Percentiles rank a stretch among this genome's conserved stretches.
Conservation (phyloP, 2,329 filamentous ascomycete species). For the Cytospora schulzeri region DNA sequence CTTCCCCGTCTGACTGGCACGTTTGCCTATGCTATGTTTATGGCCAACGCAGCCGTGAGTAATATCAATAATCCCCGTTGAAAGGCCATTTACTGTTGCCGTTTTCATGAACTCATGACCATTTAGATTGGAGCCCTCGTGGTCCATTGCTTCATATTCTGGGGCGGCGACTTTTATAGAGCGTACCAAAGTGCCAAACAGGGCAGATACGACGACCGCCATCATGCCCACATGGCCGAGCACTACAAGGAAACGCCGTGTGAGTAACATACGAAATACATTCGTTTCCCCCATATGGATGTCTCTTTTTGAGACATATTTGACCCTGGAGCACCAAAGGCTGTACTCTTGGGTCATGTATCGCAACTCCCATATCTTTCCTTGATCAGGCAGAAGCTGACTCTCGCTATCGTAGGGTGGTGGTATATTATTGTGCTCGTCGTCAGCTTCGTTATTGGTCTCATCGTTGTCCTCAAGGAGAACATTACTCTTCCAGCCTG, state of each 20-base stretch:
- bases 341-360: too few species aligned
- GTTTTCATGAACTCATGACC: slow-evolving; percentile 25
- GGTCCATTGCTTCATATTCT: slow-evolving; percentile 55
- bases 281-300: too few species aligned
- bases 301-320: too few species aligned
- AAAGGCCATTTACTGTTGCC: too few species aligned
- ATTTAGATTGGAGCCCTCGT: slow-evolving; percentile 57
- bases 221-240: slow-evolving; percentile 55
- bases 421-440: slow-evolving; percentile 49
- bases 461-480: slow-evolving; percentile 49
- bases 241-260: slow-evolving; percentile 53
- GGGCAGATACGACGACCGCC: slow-evolving; percentile 50
- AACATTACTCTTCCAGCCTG: slow-evolving; percentile 50
- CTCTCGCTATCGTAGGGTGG: too few species aligned
- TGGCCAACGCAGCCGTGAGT: slow-evolving; percentile 58
- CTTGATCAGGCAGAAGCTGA: too few species aligned
- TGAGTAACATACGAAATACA: too few species aligned
- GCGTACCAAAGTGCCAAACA: slow-evolving; percentile 50
- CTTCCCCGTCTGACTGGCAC: slow-evolving; percentile 50
- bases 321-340: too few species aligned
- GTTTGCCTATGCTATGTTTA: slow-evolving; percentile 57
- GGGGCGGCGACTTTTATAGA: slow-evolving; percentile 52
- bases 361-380: too few species aligned
- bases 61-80: too few species aligned
- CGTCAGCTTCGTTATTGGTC: slow-evolving; percentile 48